phyloP scores from a whole-genome alignment of 139 green algal genomes.

The Microglena sp. region DNA sequence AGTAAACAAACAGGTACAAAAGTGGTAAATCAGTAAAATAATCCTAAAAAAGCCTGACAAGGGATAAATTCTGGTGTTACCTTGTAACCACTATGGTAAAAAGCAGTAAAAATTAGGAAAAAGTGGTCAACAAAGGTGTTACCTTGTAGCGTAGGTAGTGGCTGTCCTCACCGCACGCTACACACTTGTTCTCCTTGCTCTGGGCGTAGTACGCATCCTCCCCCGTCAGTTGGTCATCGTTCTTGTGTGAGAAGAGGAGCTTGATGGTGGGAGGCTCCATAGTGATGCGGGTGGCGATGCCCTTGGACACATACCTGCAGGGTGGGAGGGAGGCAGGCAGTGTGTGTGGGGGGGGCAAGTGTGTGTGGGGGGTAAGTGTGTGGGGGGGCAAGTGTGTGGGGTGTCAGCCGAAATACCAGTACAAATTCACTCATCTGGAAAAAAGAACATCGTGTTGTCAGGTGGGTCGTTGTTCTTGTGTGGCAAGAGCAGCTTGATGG shows the following conservation, averaged over 20 bases:
- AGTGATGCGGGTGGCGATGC: slow-evolving; percentile 1
- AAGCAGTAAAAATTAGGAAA: too few relatives aligned
- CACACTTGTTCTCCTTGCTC: slow-evolving; percentile 7
- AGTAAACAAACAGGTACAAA: background rate
- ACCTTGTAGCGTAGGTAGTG: slow-evolving; percentile 7
- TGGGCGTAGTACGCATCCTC: slow-evolving; percentile 5
- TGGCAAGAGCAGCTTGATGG: background rate
- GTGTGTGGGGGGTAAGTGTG: too few relatives aligned
- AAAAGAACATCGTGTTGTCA: too few relatives aligned
- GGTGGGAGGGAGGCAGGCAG: too few relatives aligned
- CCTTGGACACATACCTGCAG: slow-evolving; percentile 6
- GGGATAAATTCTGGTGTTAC: background rate
- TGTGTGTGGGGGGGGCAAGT: too few relatives aligned
- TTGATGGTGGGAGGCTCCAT: background rate
- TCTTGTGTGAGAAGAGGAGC: slow-evolving; percentile 6
- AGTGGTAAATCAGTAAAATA: slow-evolving; percentile 1
- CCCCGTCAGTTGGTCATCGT: slow-evolving; percentile 1
- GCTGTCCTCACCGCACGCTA: background rate
- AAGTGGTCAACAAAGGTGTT: too few relatives aligned
- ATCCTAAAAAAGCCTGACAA: background rate
- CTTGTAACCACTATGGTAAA: background rate
- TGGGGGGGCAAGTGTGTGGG: too few relatives aligned
- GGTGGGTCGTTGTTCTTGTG: slow-evolving; percentile 8
- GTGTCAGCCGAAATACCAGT: too few relatives aligned
- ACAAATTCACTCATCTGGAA: too few relatives aligned